Evolutionary conservation across 2,329 filamentous ascomycete genomes (phyloP).

Genomic region (Alternaria conjuncta): DNA sequence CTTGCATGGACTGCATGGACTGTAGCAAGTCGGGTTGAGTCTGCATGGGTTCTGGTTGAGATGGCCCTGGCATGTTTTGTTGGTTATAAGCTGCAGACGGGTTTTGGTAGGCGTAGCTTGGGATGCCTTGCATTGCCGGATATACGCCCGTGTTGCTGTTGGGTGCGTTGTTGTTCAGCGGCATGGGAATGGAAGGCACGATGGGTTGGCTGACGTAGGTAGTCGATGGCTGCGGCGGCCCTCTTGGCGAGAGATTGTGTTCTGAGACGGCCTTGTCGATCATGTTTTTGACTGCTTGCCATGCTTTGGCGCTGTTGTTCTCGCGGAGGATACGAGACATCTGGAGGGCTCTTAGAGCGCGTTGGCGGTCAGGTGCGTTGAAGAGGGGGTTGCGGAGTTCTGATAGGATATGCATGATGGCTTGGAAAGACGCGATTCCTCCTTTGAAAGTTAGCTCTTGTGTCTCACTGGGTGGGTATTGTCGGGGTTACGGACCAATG

Average conservation of each 20-base stretch:
- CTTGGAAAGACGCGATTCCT: constrained; percentile 44
- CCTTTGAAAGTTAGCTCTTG: constrained; percentile 24
- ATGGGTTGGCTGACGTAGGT: constrained; percentile 20
- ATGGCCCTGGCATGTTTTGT: constrained; percentile 2
- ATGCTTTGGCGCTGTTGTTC: constrained; percentile 45
- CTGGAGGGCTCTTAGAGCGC: constrained; percentile 43
- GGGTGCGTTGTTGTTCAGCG: constrained; percentile 13
- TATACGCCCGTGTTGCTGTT: constrained; percentile 22
- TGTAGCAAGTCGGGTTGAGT: constrained; percentile 12
- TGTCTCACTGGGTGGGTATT: neutral
- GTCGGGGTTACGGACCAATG: constrained; percentile 31
- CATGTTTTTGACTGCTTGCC: constrained; percentile 47
- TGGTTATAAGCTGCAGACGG: constrained; percentile 11
- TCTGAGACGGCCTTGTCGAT: constrained; percentile 46
- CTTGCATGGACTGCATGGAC: constrained; percentile 18
- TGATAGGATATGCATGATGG: constrained; percentile 49
- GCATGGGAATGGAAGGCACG: constrained; percentile 6
- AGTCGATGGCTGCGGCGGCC: constrained; percentile 22
- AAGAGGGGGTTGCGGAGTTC: constrained; percentile 49
- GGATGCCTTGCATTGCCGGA: constrained; percentile 20
- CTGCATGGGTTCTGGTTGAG: constrained; percentile 10
- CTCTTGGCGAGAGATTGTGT: constrained; percentile 24
- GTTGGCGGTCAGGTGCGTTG: constrained; percentile 42
- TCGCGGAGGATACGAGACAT: constrained; percentile 41
- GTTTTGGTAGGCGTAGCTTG: constrained; percentile 21